Evolutionary conservation across 2,329 filamentous ascomycete genomes (phyloP).

Genomic region (Aaosphaeria arxii): DNA sequence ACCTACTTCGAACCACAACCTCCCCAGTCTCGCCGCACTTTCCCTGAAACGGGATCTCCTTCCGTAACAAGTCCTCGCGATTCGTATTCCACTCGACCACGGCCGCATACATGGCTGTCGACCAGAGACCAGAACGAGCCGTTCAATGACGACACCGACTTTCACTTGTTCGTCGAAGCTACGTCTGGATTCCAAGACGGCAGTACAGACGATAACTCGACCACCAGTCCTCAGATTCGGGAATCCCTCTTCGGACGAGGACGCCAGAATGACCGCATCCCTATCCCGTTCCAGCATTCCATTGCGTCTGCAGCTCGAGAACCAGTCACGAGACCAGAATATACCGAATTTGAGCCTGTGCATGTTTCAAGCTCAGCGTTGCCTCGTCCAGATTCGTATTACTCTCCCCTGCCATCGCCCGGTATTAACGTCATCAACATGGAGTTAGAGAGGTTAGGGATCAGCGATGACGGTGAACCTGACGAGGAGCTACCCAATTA

Average conservation of each 20-base stretch:
- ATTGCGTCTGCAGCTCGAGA: constrained; percentile 8
- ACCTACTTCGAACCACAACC: constrained; percentile 19
- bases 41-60: constrained; percentile 18
- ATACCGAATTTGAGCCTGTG: background rate
- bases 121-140: constrained; percentile 22
- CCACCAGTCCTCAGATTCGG: constrained; percentile 28
- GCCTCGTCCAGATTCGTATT: constrained; percentile 9
- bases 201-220: constrained; percentile 15
- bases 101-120: constrained; percentile 33
- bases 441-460: constrained; percentile 27
- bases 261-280: constrained; percentile 22
- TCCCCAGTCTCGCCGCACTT: constrained; percentile 21
- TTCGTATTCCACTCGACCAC: constrained; percentile 14
- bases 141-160: constrained; percentile 33
- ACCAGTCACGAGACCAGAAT: constrained; percentile 2
- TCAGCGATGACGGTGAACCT: constrained; percentile 26
- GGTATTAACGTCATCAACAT: constrained; percentile 24
- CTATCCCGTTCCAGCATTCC: constrained; percentile 18
- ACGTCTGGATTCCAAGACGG: constrained; percentile 31
- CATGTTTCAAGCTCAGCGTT: constrained; percentile 12
- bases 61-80: constrained; percentile 16
- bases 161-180: constrained; percentile 39
- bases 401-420: constrained; percentile 12
- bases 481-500: constrained; percentile 45
- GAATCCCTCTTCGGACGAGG: constrained; percentile 32